Evolutionary conservation across 345 rosid species (phyloP).

Genomic region (Arabis hirsuta): DNA sequence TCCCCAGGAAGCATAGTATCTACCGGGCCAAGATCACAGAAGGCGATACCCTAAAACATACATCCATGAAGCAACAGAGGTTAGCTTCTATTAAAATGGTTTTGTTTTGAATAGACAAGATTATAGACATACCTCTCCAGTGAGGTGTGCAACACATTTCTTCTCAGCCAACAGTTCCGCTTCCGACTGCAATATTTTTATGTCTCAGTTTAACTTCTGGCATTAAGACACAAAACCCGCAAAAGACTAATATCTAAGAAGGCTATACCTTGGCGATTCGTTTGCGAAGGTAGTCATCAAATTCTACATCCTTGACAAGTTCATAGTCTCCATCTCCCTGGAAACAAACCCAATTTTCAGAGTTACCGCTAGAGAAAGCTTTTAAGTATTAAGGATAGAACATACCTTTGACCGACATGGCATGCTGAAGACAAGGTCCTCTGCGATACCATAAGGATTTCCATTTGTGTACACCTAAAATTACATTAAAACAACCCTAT

Average conservation of each 20-base stretch:
- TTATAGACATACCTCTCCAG: slow-evolving; percentile 68
- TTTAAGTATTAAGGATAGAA: slow-evolving; percentile 10
- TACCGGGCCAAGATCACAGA: slow-evolving; percentile 84
- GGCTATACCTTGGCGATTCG: slow-evolving; percentile 75
- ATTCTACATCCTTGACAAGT: slow-evolving; percentile 77
- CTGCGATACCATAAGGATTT: slow-evolving; percentile 87
- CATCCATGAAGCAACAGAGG: slow-evolving; percentile 20
- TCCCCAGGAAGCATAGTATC: slow-evolving; percentile 99
- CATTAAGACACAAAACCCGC: slow-evolving; percentile 9
- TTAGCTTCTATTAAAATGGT: slow-evolving; percentile 20
- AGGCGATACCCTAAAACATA: slow-evolving; percentile 75
- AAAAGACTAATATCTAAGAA: slow-evolving; percentile 15
- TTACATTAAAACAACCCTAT: slow-evolving; percentile 18
- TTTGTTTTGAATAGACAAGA: slow-evolving; percentile 12
- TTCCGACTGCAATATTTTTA: slow-evolving; percentile 64
- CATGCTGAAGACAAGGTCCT: slow-evolving; percentile 93
- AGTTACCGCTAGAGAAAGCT: neutral
- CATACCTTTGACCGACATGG: slow-evolving; percentile 96
- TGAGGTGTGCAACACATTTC: slow-evolving; percentile 97
- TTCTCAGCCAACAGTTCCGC: slow-evolving; percentile 91
- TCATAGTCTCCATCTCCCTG: slow-evolving; percentile 99
- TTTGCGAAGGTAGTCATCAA: slow-evolving; percentile 81
- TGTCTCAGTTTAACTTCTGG: slow-evolving; percentile 4
- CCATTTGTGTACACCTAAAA: slow-evolving; percentile 82
- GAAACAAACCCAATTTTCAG: neutral